These are phyloP conservation scores for Crithidia fasciculata DNA, from an alignment of 208 protist genomes.

Conservation along the genomic window DNA sequence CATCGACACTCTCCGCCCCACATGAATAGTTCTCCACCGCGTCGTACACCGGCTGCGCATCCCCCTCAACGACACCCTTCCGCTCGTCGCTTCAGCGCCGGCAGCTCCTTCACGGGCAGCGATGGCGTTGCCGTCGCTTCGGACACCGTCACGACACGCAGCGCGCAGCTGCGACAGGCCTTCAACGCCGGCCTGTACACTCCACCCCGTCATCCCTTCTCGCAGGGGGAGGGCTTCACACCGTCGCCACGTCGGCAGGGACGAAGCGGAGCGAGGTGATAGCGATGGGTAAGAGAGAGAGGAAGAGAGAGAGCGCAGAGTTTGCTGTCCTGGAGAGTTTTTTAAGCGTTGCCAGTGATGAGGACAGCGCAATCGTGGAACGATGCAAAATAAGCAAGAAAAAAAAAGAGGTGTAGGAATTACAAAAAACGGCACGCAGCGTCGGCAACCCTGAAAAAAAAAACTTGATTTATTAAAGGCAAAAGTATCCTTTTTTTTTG, in stretches of 20 bases:
- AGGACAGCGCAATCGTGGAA: too few relatives aligned
- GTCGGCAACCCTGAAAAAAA: too few relatives aligned
- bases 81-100: background rate
- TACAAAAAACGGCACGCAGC: too few relatives aligned
- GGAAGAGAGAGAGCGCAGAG: background rate
- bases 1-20: background rate
- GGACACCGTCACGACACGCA: slow-evolving; percentile 10
- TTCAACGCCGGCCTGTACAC: slow-evolving; percentile 22
- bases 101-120: background rate
- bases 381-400: too few relatives aligned
- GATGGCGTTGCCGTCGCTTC: background rate
- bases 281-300: background rate
- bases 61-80: background rate
- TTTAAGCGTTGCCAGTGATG: too few relatives aligned
- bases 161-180: slow-evolving; percentile 18
- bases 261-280: background rate
- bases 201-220: slow-evolving; percentile 15
- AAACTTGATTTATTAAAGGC: too few relatives aligned
- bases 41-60: background rate
- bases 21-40: background rate
- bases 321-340: too few relatives aligned
- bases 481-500: too few relatives aligned
- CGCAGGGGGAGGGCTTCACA: slow-evolving; percentile 7
- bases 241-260: background rate
- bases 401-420: too few relatives aligned